These are phyloP conservation scores for Pharnaceum exiguum DNA, from an alignment of 148 eudicot genomes.

Conservation along the genomic window DNA sequence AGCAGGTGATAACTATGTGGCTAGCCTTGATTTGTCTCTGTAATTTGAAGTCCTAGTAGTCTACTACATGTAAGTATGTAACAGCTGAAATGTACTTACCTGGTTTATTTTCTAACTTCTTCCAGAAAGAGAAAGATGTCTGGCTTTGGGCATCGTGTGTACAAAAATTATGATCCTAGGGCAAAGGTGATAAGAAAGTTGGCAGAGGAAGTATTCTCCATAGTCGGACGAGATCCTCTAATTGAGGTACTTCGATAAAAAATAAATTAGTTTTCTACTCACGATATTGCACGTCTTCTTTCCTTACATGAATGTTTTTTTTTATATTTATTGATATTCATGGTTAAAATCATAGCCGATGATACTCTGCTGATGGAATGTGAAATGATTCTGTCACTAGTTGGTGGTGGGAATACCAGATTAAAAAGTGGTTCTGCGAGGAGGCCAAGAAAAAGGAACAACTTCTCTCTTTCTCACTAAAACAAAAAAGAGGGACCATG, in stretches of 20 bases:
- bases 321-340: no score
- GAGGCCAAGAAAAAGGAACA: no score
- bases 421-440: no score
- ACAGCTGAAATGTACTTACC: neutral
- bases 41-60: neutral
- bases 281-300: neutral
- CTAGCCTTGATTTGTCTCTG: neutral
- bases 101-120: neutral
- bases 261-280: neutral
- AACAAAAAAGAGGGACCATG: no score
- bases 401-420: no score
- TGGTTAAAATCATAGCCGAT: no score
- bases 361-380: no score
- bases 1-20: slow-evolving; percentile 45
- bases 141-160: slow-evolving; percentile 98
- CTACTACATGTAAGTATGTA: neutral
- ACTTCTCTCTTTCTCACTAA: no score
- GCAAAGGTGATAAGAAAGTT: slow-evolving; percentile 89
- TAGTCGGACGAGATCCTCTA: slow-evolving; percentile 98
- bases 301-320: no score
- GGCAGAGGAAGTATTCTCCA: slow-evolving; percentile 96
- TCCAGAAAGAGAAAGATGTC: slow-evolving; percentile 97
- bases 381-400: no score
- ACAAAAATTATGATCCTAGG: slow-evolving; percentile 95
- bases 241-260: slow-evolving; percentile 62